phyloP scores from a whole-genome alignment of 2,329 filamentous ascomycete genomes.

The Neonectria hederae region DNA sequence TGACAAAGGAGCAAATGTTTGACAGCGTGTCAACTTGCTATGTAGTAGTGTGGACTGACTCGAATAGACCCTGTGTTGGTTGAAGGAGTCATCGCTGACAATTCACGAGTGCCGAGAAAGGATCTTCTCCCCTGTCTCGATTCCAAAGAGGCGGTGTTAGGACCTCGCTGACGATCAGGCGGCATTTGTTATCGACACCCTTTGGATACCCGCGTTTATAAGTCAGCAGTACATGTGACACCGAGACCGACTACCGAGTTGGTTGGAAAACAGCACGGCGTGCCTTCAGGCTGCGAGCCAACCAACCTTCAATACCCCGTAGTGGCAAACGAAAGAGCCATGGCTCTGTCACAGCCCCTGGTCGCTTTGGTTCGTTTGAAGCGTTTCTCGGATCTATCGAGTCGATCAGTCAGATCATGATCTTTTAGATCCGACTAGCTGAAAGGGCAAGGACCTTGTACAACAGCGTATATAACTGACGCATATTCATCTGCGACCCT shows the following conservation, averaged over 20 bases:
- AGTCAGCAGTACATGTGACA: constrained; percentile 20
- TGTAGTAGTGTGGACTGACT: constrained; percentile 16
- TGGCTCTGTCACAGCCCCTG: constrained; percentile 18
- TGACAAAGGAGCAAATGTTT: constrained; percentile 6
- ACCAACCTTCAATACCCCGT: constrained; percentile 13
- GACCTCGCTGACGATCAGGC: constrained; percentile 13
- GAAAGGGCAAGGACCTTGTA: constrained; percentile 11
- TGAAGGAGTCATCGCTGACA: not conserved
- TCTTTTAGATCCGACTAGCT: constrained; percentile 18
- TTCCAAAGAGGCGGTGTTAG: not conserved
- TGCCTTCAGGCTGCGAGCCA: constrained; percentile 21
- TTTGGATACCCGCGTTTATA: not conserved
- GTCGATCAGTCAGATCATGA: constrained; percentile 29
- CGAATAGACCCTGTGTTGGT: constrained; percentile 5
- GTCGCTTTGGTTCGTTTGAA: constrained; percentile 16
- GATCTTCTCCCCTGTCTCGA: not conserved
- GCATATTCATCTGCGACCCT: constrained; percentile 3
- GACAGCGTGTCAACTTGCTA: constrained; percentile 5
- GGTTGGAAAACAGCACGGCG: constrained; percentile 19
- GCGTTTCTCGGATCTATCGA: constrained; percentile 30
- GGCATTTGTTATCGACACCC: constrained; percentile 4
- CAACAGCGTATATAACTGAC: not conserved
- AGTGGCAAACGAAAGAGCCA: constrained; percentile 13
- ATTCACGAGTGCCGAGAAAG: not conserved
- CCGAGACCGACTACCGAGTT: constrained; percentile 17